Conservation (phyloP, 176 grass and related monocot species). For the Avena insularis region DNA sequence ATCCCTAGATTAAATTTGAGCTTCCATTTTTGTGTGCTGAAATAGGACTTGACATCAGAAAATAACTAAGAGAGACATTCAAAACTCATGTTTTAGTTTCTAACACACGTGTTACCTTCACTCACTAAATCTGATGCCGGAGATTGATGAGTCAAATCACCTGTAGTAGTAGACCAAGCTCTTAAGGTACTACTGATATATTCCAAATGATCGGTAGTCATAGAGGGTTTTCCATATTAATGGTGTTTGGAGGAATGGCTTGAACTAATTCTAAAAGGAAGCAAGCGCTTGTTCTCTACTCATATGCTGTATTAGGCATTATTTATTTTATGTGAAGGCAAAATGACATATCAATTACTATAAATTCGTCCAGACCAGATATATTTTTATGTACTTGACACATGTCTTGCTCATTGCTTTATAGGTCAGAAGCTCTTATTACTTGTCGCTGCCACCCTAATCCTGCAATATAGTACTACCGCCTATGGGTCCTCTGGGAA, state of each 20-base stretch:
- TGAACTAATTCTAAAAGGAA: no score
- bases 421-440: conserved; percentile 13
- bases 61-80: neutral
- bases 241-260: neutral
- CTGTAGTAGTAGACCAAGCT: no score
- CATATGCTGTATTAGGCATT: no score
- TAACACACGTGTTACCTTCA: no score
- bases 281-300: no score
- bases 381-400: neutral
- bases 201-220: no score
- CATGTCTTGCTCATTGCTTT: neutral
- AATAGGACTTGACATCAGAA: neutral
- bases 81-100: no score
- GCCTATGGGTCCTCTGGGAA: neutral
- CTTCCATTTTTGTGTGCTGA: neutral
- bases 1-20: neutral
- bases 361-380: neutral
- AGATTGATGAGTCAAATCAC: no score
- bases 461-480: neutral
- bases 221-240: neutral
- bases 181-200: no score
- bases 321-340: no score
- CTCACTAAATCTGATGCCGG: no score
- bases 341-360: neutral
- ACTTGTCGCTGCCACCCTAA: neutral